Conservation (phyloP, 1,139 yeast genomes). For the Debaryomycetaceae sp. region DNA sequence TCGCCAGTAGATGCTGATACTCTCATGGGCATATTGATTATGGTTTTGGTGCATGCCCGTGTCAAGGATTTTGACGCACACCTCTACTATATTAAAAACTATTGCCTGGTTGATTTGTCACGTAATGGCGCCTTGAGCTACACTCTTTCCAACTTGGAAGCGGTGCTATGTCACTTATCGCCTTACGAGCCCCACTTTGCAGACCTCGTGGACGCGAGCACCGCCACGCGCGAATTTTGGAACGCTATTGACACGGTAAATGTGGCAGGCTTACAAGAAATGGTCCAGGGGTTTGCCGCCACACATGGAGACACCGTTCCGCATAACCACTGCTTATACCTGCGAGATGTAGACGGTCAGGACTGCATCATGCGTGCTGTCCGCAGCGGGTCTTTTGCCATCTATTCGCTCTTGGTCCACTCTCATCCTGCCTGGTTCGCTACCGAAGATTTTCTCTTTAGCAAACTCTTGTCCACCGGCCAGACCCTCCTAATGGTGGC, state of each 20-base stretch:
- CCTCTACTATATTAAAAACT: slow-evolving; percentile 52
- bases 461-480: slow-evolving; percentile 37
- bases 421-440: slow-evolving; percentile 39
- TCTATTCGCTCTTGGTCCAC: slow-evolving; percentile 38
- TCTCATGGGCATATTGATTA: slow-evolving; percentile 57
- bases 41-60: slow-evolving; percentile 60
- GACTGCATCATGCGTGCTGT: slow-evolving; percentile 52
- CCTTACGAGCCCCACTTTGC: slow-evolving; percentile 17
- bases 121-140: slow-evolving; percentile 30
- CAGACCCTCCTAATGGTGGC: slow-evolving; percentile 54
- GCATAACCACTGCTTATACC: slow-evolving; percentile 31
- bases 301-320: slow-evolving; percentile 12
- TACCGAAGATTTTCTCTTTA: slow-evolving; percentile 57
- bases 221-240: slow-evolving; percentile 46
- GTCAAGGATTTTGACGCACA: slow-evolving; percentile 53
- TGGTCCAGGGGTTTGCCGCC: not conserved
- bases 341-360: slow-evolving; percentile 55
- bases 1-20: slow-evolving; percentile 68
- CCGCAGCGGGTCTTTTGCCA: slow-evolving; percentile 25
- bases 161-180: slow-evolving; percentile 57
- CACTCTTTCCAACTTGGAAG: slow-evolving; percentile 68
- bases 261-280: slow-evolving; percentile 4
- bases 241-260: slow-evolving; percentile 32
- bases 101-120: slow-evolving; percentile 25
- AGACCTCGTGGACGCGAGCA: slow-evolving; percentile 33